Evolutionary conservation across 805 yeast species (phyloP), one percentile per base, ranked within the genome.

Genomic region (Henningerozyma blattae): DNA sequence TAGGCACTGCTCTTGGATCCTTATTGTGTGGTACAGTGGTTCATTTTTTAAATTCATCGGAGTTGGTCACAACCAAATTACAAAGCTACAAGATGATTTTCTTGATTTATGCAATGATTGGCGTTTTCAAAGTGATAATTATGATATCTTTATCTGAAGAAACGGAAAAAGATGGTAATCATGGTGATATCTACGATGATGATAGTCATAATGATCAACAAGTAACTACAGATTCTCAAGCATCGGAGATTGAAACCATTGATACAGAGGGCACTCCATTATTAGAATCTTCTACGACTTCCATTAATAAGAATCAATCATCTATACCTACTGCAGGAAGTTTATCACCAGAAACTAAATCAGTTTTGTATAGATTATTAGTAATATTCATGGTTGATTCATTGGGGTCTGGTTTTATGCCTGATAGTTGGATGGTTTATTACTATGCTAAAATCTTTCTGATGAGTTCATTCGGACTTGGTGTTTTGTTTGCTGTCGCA

Each of bases 391-490:
- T 83, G 75, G 49, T 83, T 20, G 96, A 86, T 54, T 84, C 95
- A 2, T 66, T 86, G 32, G 95, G 94, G 0, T 75, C 74, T 42
- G 95, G 95, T 1, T 80, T 86, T 55, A 80, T 85, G 85, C 77
- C 94, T 2, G 65, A 76, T 30, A 79, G 94, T 1, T 87, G 95
- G 95, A 67, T 80, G 28, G 84, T 85, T 27, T 86, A 78, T 52
- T 86, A 82, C 56, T 77, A 83, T 61, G 70, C 74, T 36, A 67
- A 65, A 24, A 54, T 61, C 12, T 85, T 77, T 45, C 43, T 53
- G 2, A 56, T 73, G 19, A 54, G 75, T 1, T 74, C 86, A 3
- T 58, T 76, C 0, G 54, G 65, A 0, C 57, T 85, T 30, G 95
- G 95, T 4, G 42, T 67, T 1, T 58, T 85, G 19, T 83, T 83